Evolutionary conservation across 1,284 basidiomycete species (phyloP).

Genomic region (Phaffia rhodozyma): DNA sequence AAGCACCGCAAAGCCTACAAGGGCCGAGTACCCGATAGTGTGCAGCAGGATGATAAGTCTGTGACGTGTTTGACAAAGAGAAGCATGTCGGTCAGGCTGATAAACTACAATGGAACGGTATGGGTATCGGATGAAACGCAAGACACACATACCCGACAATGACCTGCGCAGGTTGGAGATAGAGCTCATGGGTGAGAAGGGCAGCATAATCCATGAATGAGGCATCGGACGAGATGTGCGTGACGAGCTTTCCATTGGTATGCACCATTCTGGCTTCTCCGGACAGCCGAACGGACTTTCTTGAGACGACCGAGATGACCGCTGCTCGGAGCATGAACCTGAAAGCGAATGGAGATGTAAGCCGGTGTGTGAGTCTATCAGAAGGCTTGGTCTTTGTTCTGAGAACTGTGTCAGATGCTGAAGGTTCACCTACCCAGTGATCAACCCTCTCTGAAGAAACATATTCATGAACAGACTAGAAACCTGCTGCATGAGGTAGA

Average conservation of each 20-base stretch:
- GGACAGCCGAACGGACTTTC: conserved; percentile 11
- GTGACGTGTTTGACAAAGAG: neutral
- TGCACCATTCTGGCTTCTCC: conserved; percentile 5
- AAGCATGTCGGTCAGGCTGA: no score
- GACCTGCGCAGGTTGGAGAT: no score
- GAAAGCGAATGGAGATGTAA: neutral
- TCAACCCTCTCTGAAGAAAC: conserved; percentile 6
- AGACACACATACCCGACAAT: no score
- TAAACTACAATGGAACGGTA: no score
- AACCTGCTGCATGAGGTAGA: conserved; percentile 14
- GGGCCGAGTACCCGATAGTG: conserved; percentile 8
- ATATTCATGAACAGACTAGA: conserved; percentile 6
- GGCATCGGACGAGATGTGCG: conserved; percentile 10
- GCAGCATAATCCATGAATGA: conserved; percentile 16
- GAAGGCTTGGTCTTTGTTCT: no score
- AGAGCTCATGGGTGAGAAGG: no score
- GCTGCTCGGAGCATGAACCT: conserved; percentile 14
- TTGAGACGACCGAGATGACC: conserved; percentile 11
- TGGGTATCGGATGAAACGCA: no score
- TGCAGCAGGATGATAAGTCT: conserved; percentile 13
- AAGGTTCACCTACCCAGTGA: neutral
- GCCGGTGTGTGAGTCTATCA: neutral
- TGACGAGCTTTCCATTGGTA: conserved; percentile 4
- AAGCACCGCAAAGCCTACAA: conserved; percentile 37
- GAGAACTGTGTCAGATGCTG: no score